Evolutionary conservation across 1,139 yeast species (phyloP).

Genomic region (Hansenula lynferdii): DNA sequence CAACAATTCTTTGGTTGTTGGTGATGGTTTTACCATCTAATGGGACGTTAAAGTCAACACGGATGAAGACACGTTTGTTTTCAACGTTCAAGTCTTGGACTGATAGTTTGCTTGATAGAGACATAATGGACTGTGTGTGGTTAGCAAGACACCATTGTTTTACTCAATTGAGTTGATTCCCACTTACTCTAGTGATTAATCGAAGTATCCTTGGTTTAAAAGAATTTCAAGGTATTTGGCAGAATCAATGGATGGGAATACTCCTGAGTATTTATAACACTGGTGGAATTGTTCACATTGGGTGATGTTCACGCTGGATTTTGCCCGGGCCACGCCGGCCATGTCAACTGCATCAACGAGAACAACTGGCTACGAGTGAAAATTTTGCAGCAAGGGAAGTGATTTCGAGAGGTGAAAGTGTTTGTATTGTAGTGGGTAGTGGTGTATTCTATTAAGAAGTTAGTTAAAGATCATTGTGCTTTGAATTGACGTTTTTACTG

Average conservation of each 20-base stretch:
- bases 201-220: not conserved
- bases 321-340: no score
- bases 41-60: conserved; percentile 98
- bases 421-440: no score
- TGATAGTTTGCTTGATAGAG: conserved; percentile 85
- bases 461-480: no score
- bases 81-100: conserved; percentile 83
- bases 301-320: no score
- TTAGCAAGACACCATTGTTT: not conserved
- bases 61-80: conserved; percentile 91
- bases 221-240: not conserved
- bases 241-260: not conserved
- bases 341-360: no score
- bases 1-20: conserved; percentile 97
- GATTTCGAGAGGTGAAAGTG: no score
- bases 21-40: conserved; percentile 93
- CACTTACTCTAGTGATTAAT: not conserved
- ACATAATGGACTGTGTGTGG: conserved; percentile 42
- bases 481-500: no score
- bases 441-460: no score
- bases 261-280: not conserved
- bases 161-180: not conserved
- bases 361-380: no score
- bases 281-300: not conserved
- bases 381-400: no score